A percentile compares a stretch with the other conserved stretches of the same genome.
Conservation (phyloP, 805 yeast species). For the Torulaspora delbrueckii region DNA sequence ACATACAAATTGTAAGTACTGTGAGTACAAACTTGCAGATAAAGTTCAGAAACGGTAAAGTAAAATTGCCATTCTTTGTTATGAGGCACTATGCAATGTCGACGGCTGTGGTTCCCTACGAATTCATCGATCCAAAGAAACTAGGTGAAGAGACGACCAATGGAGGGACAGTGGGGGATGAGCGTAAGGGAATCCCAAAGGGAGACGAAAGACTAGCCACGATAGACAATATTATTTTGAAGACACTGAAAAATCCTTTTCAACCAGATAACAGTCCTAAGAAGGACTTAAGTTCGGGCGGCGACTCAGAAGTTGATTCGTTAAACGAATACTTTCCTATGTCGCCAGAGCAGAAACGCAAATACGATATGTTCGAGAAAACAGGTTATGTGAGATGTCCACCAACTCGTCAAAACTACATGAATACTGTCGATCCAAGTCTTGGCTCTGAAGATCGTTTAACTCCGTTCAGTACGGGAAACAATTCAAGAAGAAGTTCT, state of each 20-base stretch:
- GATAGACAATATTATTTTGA: constrained; percentile 19
- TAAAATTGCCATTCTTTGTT: constrained; percentile 33
- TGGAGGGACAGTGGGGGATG: neutral
- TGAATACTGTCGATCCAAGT: constrained; percentile 5
- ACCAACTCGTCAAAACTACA: constrained; percentile 19
- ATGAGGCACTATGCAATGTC: constrained; percentile 32
- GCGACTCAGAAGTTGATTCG: constrained; percentile 21
- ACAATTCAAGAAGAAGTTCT: constrained; percentile 24
- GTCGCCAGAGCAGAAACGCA: constrained; percentile 22
- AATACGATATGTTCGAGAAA: constrained; percentile 26
- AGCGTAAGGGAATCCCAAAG: neutral
- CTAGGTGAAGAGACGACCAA: constrained; percentile 16
- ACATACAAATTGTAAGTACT: constrained; percentile 31
- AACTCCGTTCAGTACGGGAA: constrained; percentile 19
- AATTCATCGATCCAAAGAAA: constrained; percentile 30
- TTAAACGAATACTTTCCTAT: constrained; percentile 30
- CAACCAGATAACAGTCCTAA: constrained; percentile 6
- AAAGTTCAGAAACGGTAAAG: constrained; percentile 34
- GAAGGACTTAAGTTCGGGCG: constrained; percentile 10
- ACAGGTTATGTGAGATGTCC: constrained; percentile 31
- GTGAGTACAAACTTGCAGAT: constrained; percentile 35
- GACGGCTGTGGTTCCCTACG: constrained; percentile 31
- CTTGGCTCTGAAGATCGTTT: constrained; percentile 15
- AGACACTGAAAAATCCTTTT: constrained; percentile 27
- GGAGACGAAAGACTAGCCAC: constrained; percentile 8